Evolutionary conservation across 2,329 filamentous ascomycete species (phyloP).

Genomic region (Aureobasidium sp.): DNA sequence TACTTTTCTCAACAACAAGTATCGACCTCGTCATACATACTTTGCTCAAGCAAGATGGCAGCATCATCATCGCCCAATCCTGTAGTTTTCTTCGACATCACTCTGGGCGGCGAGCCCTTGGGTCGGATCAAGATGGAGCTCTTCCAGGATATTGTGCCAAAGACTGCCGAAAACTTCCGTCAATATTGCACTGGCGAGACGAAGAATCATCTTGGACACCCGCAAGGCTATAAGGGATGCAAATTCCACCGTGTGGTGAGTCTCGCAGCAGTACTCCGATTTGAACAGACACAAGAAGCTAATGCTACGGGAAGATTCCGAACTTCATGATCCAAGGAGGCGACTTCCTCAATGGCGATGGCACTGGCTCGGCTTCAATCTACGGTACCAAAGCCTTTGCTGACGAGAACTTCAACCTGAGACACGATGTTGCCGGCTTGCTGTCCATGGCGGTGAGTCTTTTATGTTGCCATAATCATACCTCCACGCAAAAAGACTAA

Average conservation of each 20-base stretch:
- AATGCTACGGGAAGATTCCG: constrained; percentile 59
- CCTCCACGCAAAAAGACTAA: not conserved
- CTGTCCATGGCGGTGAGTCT: constrained; percentile 83
- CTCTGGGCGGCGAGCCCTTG: constrained; percentile 75
- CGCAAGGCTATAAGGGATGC: constrained; percentile 89
- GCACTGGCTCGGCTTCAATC: constrained; percentile 71
- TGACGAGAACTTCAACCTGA: constrained; percentile 81
- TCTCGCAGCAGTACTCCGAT: constrained; percentile 19
- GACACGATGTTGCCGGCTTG: constrained; percentile 72
- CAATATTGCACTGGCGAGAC: constrained; percentile 94
- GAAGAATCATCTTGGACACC: constrained; percentile 67
- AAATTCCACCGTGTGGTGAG: constrained; percentile 90
- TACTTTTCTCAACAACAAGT: too few relatives aligned
- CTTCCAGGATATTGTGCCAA: constrained; percentile 65
- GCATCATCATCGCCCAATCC: constrained; percentile 31
- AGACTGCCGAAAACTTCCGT: constrained; percentile 93
- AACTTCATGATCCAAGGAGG: constrained; percentile 98
- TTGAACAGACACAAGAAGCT: not conserved
- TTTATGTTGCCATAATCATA: not conserved
- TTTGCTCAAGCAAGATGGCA: not conserved
- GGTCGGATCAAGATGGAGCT: constrained; percentile 87
- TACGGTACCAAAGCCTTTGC: constrained; percentile 79
- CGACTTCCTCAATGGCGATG: constrained; percentile 90
- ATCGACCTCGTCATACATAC: not conserved
- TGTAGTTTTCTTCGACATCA: constrained; percentile 69